Conservation (phyloP, 495 filamentous ascomycete species). For the Penicillium parvum region DNA sequence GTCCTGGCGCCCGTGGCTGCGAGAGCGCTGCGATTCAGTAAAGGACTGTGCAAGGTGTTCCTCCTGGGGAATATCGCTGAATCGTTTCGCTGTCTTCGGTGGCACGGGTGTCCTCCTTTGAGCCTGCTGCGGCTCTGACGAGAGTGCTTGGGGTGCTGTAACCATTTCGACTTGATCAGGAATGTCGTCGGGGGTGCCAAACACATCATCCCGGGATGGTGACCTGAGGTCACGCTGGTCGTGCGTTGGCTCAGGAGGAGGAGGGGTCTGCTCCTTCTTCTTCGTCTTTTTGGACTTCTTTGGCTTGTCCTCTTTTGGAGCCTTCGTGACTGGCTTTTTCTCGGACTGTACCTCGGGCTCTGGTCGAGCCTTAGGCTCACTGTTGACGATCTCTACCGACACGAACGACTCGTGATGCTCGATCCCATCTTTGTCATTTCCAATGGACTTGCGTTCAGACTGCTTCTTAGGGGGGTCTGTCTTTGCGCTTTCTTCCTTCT, state of each 20-base stretch:
- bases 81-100: constrained; percentile 41
- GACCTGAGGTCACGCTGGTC: constrained; percentile 6
- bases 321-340: constrained; percentile 27
- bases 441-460: constrained; percentile 23
- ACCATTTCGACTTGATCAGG: constrained; percentile 26
- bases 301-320: constrained; percentile 37
- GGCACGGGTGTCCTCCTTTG: constrained; percentile 33
- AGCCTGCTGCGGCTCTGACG: constrained; percentile 14
- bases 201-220: constrained; percentile 13
- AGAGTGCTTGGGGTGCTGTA: constrained; percentile 16
- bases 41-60: constrained; percentile 35
- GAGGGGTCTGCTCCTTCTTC: constrained; percentile 20
- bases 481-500: constrained; percentile 27
- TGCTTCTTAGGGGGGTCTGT: constrained; percentile 21
- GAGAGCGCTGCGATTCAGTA: constrained; percentile 20
- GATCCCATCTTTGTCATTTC: constrained; percentile 35
- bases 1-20: constrained; percentile 3
- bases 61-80: constrained; percentile 43
- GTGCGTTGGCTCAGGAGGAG: constrained; percentile 5
- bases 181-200: constrained; percentile 19
- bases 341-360: constrained; percentile 30
- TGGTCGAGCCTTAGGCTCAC: constrained; percentile 12
- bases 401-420: constrained; percentile 37
- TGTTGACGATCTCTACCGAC: constrained; percentile 32
- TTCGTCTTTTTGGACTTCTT: constrained; percentile 50